phyloP scores from a whole-genome alignment of 1,284 basidiomycete genomes.

The Naganishia cerealis region DNA sequence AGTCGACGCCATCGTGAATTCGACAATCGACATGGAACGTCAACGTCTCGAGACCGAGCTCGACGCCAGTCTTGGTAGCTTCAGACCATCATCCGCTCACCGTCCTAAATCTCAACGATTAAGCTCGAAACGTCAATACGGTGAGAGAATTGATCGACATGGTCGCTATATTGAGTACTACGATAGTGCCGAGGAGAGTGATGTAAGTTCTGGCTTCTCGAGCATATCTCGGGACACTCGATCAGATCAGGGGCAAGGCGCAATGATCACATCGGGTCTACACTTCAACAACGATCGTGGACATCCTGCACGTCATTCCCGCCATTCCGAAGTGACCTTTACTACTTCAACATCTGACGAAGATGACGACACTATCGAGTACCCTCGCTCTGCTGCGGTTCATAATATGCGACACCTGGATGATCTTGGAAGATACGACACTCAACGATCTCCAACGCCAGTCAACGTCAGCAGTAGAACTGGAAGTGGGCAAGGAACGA shows the following conservation, averaged over 20 bases:
- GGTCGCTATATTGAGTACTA: neutral
- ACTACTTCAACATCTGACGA: neutral
- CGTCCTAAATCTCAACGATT: neutral
- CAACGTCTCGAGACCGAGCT: constrained; percentile 50
- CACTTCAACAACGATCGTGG: neutral
- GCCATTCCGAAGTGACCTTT: neutral
- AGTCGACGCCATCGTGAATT: constrained; percentile 18
- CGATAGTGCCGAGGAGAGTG: constrained; percentile 4
- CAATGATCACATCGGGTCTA: neutral
- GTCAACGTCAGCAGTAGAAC: neutral
- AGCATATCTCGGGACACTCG: neutral
- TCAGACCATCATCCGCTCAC: constrained; percentile 26
- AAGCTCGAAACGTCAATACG: neutral
- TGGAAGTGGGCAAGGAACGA: neutral
- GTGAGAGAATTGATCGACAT: constrained; percentile 8
- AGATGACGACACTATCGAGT: constrained; percentile 23
- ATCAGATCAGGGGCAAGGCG: neutral
- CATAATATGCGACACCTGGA: constrained; percentile 24
- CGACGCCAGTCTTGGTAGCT: constrained; percentile 48
- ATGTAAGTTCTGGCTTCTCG: neutral
- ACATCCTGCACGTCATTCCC: constrained; percentile 3
- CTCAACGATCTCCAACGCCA: constrained; percentile 11
- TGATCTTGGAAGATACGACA: constrained; percentile 8
- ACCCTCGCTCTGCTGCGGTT: constrained; percentile 8
- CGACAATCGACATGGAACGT: constrained; percentile 45